Conservation (phyloP, 371 early-diverging fungal genomes). For the Apophysomyces trapeziformis region DNA sequence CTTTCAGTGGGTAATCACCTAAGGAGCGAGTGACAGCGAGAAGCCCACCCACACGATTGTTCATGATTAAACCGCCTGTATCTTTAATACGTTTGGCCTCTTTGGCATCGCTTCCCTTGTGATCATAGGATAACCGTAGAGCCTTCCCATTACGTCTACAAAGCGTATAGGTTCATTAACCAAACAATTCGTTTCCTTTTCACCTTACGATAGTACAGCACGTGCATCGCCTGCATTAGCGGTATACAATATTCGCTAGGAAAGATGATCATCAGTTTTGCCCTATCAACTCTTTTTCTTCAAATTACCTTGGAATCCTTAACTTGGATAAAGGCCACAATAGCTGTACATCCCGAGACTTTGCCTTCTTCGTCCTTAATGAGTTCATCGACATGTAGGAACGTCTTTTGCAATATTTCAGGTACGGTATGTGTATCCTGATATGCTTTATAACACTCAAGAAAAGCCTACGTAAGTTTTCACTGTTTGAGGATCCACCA, state of each 20-base stretch:
- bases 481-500: background rate
- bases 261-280: too few species aligned
- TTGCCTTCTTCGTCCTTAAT: constrained; percentile 73
- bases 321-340: constrained; percentile 77
- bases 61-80: constrained; percentile 95
- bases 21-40: constrained; percentile 96
- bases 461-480: constrained; percentile 20
- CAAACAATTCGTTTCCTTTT: background rate
- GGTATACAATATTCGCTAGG: constrained; percentile 84
- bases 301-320: constrained; percentile 41
- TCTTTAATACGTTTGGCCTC: constrained; percentile 91
- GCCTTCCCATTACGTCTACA: constrained; percentile 83
- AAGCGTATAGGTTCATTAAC: background rate
- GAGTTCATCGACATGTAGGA: constrained; percentile 81
- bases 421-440: constrained; percentile 55
- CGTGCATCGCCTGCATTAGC: constrained; percentile 98
- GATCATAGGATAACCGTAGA: constrained; percentile 93
- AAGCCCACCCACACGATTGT: constrained; percentile 97
- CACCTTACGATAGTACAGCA: constrained; percentile 82
- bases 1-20: constrained; percentile 95
- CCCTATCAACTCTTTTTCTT: too few species aligned
- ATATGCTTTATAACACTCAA: constrained; percentile 22
- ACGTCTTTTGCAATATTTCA: constrained; percentile 84
- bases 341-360: constrained; percentile 93
- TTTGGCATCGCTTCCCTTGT: constrained; percentile 93